Evolutionary conservation across 106 monocot genomes (phyloP).

Genomic region (Hemerocallis citrina): DNA sequence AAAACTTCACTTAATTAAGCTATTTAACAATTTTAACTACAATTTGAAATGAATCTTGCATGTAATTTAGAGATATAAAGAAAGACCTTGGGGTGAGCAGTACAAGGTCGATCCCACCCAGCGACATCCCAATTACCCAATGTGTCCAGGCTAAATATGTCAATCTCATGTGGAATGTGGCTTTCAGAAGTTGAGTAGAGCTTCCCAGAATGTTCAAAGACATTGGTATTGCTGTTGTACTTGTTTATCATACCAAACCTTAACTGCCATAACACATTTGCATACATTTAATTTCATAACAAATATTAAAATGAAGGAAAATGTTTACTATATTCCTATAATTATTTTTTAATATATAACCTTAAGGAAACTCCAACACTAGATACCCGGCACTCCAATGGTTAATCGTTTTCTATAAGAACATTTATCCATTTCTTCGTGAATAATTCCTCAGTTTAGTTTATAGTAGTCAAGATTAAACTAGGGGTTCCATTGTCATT

Average conservation of each 20-base stretch:
- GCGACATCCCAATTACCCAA: slow-evolving; percentile 23
- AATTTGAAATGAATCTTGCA: background rate
- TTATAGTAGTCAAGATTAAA: background rate
- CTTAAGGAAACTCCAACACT: too few species aligned
- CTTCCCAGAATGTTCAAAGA: slow-evolving; percentile 41
- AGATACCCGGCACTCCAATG: too few species aligned
- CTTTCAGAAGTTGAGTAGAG: slow-evolving; percentile 25
- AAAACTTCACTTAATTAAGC: background rate
- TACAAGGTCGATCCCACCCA: slow-evolving; percentile 49
- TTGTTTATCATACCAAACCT: slow-evolving; percentile 38
- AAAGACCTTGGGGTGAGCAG: slow-evolving; percentile 43
- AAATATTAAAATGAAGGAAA: too few species aligned
- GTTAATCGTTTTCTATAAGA: too few species aligned
- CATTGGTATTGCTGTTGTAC: slow-evolving; percentile 41
- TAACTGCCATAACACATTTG: slow-evolving; percentile 22
- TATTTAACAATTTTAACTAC: too few species aligned
- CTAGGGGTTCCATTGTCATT: too few species aligned
- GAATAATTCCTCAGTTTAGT: too few species aligned
- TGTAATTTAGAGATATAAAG: background rate
- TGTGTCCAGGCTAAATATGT: slow-evolving; percentile 24
- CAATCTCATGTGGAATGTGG: slow-evolving; percentile 33
- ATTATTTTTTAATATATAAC: too few species aligned
- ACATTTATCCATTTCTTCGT: too few species aligned
- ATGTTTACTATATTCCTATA: too few species aligned
- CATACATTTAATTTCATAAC: too few species aligned